Percentiles rank a stretch among this genome's conserved stretches.
Conservation (phyloP, 1,139 yeast species). For the Yamadazyma sp. region DNA sequence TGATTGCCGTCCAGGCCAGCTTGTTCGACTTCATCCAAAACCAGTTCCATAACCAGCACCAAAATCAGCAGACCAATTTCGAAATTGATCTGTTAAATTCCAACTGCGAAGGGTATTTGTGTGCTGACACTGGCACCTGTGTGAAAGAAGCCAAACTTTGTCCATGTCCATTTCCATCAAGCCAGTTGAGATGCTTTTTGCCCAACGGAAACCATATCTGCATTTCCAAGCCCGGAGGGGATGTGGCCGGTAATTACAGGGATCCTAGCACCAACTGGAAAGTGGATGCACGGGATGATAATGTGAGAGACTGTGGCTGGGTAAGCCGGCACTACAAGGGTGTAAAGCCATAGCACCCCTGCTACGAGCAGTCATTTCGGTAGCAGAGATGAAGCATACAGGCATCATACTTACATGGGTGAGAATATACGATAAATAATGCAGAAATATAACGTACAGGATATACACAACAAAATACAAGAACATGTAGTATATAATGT, state of each 20-base stretch:
- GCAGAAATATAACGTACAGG: too few species aligned
- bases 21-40: slow-evolving; percentile 30
- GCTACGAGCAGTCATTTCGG: background rate
- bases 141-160: slow-evolving; percentile 70
- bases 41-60: slow-evolving; percentile 24
- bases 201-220: slow-evolving; percentile 75
- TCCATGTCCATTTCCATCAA: slow-evolving; percentile 86
- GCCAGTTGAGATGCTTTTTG: slow-evolving; percentile 76
- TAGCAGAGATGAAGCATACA: background rate
- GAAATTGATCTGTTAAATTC: slow-evolving; percentile 34
- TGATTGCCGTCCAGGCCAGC: slow-evolving; percentile 10
- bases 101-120: slow-evolving; percentile 68
- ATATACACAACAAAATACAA: too few species aligned
- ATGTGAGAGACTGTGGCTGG: slow-evolving; percentile 78
- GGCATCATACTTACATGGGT: too few species aligned
- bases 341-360: too few species aligned
- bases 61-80: slow-evolving; percentile 14
- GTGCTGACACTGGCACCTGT: slow-evolving; percentile 81
- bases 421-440: too few species aligned
- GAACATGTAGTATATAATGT: too few species aligned
- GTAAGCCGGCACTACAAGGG: slow-evolving; percentile 54
- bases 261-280: slow-evolving; percentile 55
- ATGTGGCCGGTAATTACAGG: slow-evolving; percentile 31
- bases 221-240: slow-evolving; percentile 74
- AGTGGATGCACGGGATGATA: slow-evolving; percentile 49